Evolutionary conservation across 1,284 basidiomycete genomes (phyloP), one percentile per base, ranked within the genome.

Genomic region (Cutaneotrichosporon cyanovorans): DNA sequence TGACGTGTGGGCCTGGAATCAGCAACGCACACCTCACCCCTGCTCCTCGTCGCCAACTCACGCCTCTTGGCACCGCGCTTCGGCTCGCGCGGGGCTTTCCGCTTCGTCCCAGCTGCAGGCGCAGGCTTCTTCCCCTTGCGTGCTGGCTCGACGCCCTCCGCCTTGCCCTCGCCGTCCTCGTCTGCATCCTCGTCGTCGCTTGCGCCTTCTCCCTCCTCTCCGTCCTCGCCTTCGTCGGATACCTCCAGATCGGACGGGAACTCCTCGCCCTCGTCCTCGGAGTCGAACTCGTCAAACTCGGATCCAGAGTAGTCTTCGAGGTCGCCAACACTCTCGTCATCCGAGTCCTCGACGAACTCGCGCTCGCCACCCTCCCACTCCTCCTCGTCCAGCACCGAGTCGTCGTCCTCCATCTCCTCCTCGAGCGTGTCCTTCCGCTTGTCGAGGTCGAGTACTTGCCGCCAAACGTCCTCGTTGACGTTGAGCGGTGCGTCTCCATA

Each of bases 401-500:
- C 77, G 46, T 78, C 78, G 45, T 77, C 77, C 54, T 74, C 74
- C 51, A 80, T 76, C 46, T 75, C 76, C 59, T 75, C 74, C 42
- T 73, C 69, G 47, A 67, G 64, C 60, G 75, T 74, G 56, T 75
- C 76, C 57, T 77, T 76, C 43, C 66, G 61, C 56, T 68, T 66
- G 58, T 90, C 87, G 48, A 81, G 77, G 63, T 93, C 87, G 40
- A 96, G 74, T 35, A 96, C 83, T 6, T 85, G 82, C 58, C 84
- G 81, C 95, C 95, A 98, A 5, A 98, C 91, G 36, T 80, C 84
- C 73, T 99, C 95, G 72, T 98, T 98, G 55, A 99, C 92, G 71
- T 99, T 99, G 33, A 98, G 77, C 18, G 93, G 95, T 23, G 88
- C 87, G 63, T 98, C 95, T 40, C 95, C 93, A 66, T 99, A 98